phyloP scores from a whole-genome alignment of 345 rosid species.

The Linum tenue region DNA sequence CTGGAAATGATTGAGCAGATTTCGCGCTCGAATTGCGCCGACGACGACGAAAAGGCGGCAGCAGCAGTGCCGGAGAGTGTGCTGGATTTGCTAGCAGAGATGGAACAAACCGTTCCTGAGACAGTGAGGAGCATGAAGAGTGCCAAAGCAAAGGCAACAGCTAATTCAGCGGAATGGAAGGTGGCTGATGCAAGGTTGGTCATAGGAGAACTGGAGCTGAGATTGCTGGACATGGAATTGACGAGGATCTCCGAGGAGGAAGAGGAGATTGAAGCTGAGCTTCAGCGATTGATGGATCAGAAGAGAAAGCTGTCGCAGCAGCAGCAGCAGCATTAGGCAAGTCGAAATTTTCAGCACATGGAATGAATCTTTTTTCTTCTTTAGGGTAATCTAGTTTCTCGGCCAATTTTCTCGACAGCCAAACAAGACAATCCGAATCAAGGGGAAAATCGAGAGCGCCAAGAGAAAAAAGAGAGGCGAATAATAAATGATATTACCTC shows the following conservation, averaged over 20 bases:
- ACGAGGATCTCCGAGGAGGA: not conserved
- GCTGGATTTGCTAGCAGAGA: not conserved
- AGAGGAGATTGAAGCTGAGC: constrained; percentile 1
- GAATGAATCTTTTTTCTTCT: too few species aligned
- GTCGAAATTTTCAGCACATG: too few species aligned
- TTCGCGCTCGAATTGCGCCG: not conserved
- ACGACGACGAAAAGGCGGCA: not conserved
- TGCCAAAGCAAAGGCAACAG: not conserved
- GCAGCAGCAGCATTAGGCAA: too few species aligned
- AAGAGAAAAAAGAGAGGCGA: too few species aligned
- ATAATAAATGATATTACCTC: too few species aligned
- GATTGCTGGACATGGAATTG: not conserved
- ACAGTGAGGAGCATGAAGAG: not conserved
- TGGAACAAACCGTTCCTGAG: not conserved
- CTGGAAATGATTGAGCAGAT: not conserved
- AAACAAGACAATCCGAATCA: too few species aligned
- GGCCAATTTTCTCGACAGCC: too few species aligned
- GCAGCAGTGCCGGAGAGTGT: not conserved
- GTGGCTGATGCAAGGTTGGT: not conserved
- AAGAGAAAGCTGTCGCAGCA: not conserved
- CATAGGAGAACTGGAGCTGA: not conserved
- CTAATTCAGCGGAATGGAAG: not conserved
- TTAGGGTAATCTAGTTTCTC: too few species aligned
- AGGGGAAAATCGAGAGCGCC: too few species aligned
- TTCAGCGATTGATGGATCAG: not conserved